phyloP scores from a whole-genome alignment of 352 stramenopile genomes.

The Globisporangium viniferum region DNA sequence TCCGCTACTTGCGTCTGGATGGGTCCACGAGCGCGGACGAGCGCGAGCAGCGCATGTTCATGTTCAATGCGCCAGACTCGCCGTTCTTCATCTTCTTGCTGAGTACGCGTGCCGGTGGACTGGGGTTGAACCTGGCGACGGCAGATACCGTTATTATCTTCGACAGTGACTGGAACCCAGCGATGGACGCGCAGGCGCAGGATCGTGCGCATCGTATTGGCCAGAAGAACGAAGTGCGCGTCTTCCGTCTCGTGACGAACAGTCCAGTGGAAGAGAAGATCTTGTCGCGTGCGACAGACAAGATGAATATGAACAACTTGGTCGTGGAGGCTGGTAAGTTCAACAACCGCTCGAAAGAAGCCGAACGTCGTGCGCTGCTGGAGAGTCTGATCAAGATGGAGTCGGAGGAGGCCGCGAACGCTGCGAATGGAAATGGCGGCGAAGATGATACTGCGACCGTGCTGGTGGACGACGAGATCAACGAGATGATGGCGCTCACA shows the following conservation, averaged over 20 bases:
- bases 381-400: slow-evolving; percentile 90
- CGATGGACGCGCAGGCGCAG: slow-evolving; percentile 92
- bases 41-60: slow-evolving; percentile 96
- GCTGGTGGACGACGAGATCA: slow-evolving; percentile 83
- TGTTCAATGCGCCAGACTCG: slow-evolving; percentile 93
- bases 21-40: slow-evolving; percentile 95
- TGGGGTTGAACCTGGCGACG: slow-evolving; percentile 97
- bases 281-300: slow-evolving; percentile 79
- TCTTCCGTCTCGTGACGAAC: slow-evolving; percentile 86
- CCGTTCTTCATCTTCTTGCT: slow-evolving; percentile 96
- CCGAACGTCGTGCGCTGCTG: slow-evolving; percentile 77
- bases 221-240: slow-evolving; percentile 88
- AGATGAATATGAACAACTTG: slow-evolving; percentile 92
- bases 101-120: slow-evolving; percentile 95
- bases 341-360: slow-evolving; percentile 86
- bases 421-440: slow-evolving; percentile 28
- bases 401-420: slow-evolving; percentile 74
- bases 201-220: slow-evolving; percentile 91
- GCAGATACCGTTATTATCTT: slow-evolving; percentile 99
- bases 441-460: slow-evolving; percentile 68
- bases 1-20: slow-evolving; percentile 96
- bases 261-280: slow-evolving; percentile 89
- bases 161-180: slow-evolving; percentile 99
- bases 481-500: slow-evolving; percentile 89
- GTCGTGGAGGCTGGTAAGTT: slow-evolving; percentile 89